Evolutionary conservation across 106 monocot genomes (phyloP), one percentile per base, ranked within the genome.

Genomic region (Phalaenopsis aphrodite): DNA sequence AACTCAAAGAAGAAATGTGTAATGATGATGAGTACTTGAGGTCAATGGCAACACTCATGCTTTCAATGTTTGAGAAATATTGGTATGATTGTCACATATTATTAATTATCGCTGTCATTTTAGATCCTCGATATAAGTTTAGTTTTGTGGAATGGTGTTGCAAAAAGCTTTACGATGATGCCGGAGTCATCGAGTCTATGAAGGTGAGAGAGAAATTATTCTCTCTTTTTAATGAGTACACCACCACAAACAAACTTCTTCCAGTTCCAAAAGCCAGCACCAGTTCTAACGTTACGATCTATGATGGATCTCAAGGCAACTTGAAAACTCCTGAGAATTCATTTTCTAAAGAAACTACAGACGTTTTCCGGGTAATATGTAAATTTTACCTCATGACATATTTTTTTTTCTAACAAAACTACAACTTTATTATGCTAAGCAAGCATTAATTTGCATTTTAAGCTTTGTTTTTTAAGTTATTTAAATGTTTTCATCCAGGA

Each of bases 91-190:
- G 43, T 24, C 67, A 43, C 65, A 30, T 69, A 39, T 67, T 69
- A 47, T 49, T 80, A 36, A 41, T 23, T 16, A 69, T 80, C 17
- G 67, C 45, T 1, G 43, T 80, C 39, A 80, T 80, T 46, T 45
- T 80, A 16, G 80, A 80, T 79, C 79, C 79, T 42, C 42, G 79
- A 41, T 79, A 79, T 79, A 79, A 79, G 4, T 64, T 79, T 36
- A 61, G 66, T 42, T 79, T 79, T 43, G 79, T 79, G 17, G 79
- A 79, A 23, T 79, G 58, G 58, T 79, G 65, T 42, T 79, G 66
- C 24, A 79, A 65, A 42, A 79, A 67, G 64, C 79, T 79, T 41
- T 61, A 79, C 49, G 46, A 52, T 80, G 43, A 71, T 48, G 15
- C 24, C n/a, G 66, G 68, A 46, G 67, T 24, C 41, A 49, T 76